Evolutionary conservation across 2,329 filamentous ascomycete species (phyloP).

Genomic region (Penicillium sp.): DNA sequence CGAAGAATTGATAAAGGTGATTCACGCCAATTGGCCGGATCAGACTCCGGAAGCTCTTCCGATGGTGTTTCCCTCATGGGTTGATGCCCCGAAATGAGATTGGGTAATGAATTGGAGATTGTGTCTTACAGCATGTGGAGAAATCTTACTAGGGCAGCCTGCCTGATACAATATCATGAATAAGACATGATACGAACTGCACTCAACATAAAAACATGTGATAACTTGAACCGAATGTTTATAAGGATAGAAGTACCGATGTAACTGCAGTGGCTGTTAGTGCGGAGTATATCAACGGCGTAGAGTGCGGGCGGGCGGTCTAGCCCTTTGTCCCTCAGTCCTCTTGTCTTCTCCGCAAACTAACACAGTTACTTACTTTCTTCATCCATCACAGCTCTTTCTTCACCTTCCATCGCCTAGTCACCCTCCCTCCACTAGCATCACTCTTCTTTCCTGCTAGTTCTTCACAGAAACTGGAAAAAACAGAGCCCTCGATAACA

Average conservation of each 20-base stretch:
- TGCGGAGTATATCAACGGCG: not conserved
- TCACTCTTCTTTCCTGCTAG: too few species aligned
- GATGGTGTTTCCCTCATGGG: slow-evolving; percentile 54
- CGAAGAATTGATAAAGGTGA: slow-evolving; percentile 51
- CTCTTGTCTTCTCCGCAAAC: not conserved
- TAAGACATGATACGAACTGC: not conserved
- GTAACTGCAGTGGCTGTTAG: not conserved
- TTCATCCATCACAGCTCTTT: not conserved
- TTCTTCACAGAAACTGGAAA: too few species aligned
- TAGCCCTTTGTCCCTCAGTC: not conserved
- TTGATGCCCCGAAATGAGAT: slow-evolving; percentile 38
- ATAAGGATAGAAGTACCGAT: slow-evolving; percentile 1
- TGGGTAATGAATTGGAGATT: not conserved
- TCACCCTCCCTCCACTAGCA: not conserved
- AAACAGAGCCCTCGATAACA: not conserved
- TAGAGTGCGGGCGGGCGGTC: not conserved
- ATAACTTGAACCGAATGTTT: too few species aligned
- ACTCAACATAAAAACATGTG: not conserved
- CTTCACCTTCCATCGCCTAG: too few species aligned
- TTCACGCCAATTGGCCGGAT: slow-evolving; percentile 53
- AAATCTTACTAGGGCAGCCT: not conserved
- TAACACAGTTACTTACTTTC: not conserved
- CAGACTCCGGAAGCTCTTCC: slow-evolving; percentile 51
- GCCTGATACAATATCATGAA: slow-evolving; percentile 15
- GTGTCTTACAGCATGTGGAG: not conserved